Evolutionary conservation across 495 filamentous ascomycete species (phyloP).

Genomic region (Viridothelium virens): DNA sequence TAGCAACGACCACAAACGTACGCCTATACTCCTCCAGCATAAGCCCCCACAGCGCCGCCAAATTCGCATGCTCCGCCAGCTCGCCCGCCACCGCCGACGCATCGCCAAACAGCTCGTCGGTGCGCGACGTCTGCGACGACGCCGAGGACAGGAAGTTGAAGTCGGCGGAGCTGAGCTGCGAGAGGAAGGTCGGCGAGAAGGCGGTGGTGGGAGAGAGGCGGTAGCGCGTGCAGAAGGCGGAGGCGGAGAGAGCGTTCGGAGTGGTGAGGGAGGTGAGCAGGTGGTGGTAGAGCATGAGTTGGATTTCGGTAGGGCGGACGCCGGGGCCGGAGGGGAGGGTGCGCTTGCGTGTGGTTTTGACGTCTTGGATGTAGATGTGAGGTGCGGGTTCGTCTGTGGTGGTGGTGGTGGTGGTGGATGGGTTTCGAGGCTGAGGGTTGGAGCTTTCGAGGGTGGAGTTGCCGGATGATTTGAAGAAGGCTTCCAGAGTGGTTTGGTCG

Average conservation of each 20-base stretch:
- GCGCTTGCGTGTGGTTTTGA: constrained; percentile 68
- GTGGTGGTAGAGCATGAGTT: constrained; percentile 87
- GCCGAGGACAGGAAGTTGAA: constrained; percentile 40
- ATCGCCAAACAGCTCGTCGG: constrained; percentile 2
- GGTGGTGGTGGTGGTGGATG: not conserved
- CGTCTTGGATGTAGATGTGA: constrained; percentile 66
- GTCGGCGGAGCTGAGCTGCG: constrained; percentile 63
- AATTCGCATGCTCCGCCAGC: constrained; percentile 52
- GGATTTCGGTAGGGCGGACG: constrained; percentile 71
- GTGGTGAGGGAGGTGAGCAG: constrained; percentile 68
- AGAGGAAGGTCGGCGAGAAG: constrained; percentile 76
- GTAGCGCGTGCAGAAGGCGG: constrained; percentile 60
- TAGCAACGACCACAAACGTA: constrained; percentile 38
- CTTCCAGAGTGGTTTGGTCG: constrained; percentile 39
- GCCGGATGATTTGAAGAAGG: constrained; percentile 18
- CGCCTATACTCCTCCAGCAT: constrained; percentile 46
- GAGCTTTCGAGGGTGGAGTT: constrained; percentile 17
- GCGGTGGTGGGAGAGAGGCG: constrained; percentile 50
- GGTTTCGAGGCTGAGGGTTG: not conserved
- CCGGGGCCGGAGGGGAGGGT: constrained; percentile 54
- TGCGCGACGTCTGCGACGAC: constrained; percentile 25
- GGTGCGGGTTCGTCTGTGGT: not conserved
- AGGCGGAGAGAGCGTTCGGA: constrained; percentile 55
- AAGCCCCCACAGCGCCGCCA: constrained; percentile 55
- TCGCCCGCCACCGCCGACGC: constrained; percentile 36